Base-by-base conservation (phyloP, 2,329 filamentous ascomycete genomes). In the Chaetomiaceae sp. region DNA sequence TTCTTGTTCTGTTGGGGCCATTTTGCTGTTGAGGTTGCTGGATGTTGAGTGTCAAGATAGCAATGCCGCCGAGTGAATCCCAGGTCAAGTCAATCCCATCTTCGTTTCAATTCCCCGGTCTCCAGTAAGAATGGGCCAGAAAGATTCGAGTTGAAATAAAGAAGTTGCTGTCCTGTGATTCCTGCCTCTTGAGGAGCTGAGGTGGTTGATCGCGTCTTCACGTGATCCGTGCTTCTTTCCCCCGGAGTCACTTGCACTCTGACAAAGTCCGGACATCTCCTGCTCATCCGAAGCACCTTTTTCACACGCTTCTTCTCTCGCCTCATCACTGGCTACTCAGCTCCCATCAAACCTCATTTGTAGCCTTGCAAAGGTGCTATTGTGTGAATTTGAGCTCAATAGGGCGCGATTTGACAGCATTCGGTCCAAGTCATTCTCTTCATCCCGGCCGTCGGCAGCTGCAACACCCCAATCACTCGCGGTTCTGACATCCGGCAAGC, bases 1-100 rank as follows among this genome's bases (percentile, higher is more conserved):
- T 25, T 83, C 80, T 52, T 81, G 76, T 72, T 95, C 91, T 40
- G 84, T 85, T 8, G 87, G 84, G 3, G 88, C 75, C 86, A 91
- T 90, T 56, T 58, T 74, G 43, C 12, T 9, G 42, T 9, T 19
- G 17, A 9, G 14, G 1, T 47, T 34, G 25, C 23, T 29, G 6
- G n/a, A 38, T 53, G 36, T 33, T 39, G 19, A 23, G n/a, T n/a
- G n/a, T n/a, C n/a, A n/a, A n/a, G n/a, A n/a, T n/a, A n/a, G n/a
- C n/a, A n/a, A n/a, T n/a, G n/a, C n/a, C n/a, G n/a, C n/a, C n/a
- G n/a, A n/a, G n/a, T n/a, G n/a, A n/a, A n/a, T n/a, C n/a, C n/a
- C n/a, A n/a, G n/a, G n/a, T n/a, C n/a, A n/a, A n/a, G n/a, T n/a
- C n/a, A n/a, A n/a, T n/a, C n/a, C n/a, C n/a, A n/a, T n/a, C n/a